Base-by-base conservation (phyloP, 345 rosid genomes). In the Populus davidiana region DNA sequence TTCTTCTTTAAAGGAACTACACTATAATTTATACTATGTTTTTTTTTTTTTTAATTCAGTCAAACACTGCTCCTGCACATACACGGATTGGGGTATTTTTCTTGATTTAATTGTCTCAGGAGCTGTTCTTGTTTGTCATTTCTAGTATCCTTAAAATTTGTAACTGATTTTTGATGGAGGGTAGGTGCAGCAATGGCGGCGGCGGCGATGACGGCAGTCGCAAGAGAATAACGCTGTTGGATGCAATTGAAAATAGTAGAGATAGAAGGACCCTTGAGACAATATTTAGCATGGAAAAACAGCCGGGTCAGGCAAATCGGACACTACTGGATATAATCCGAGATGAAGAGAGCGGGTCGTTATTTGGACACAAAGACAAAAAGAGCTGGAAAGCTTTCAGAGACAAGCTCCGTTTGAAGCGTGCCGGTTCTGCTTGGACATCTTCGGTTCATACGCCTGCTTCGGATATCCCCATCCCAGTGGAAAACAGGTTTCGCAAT, bases 351-450 rank as follows among this genome's bases (percentile, higher is more conserved):
- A 52, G 70, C 67, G 62, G 71, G 61, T 78, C 74, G 16, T 61
- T 75, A 49, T 76, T 78, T 39, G 85, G 83, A 1, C 83, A 76
- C 66, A 90, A 85, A 50, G 98, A 95, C 41, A 85, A 84, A 71
- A 89, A 86, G 81, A 89, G 88, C 84, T 93, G 99, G 98, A 91
- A 89, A 71, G 83, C 83, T 9, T 89, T 95, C 85, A 86, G 94
- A 38, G 97, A 91, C 27, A 88, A 81, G 70, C 87, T 93, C 71
- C 88, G 94, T 31, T 87, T 93, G 8, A 90, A 84, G 83, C 87
- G 94, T 6, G 88, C 91, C 41, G 90, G 89, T 69, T 81, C 92
- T 41, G 93, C 90, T 71, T 91, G 94, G 96, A 86, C 88, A 41
- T 88, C 95, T 23, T 80, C 90, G 21, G 81, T 81, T 9, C 84